These are phyloP conservation scores for Globisporangium middletonii DNA, from an alignment of 352 stramenopile genomes.

Conservation along the genomic window DNA sequence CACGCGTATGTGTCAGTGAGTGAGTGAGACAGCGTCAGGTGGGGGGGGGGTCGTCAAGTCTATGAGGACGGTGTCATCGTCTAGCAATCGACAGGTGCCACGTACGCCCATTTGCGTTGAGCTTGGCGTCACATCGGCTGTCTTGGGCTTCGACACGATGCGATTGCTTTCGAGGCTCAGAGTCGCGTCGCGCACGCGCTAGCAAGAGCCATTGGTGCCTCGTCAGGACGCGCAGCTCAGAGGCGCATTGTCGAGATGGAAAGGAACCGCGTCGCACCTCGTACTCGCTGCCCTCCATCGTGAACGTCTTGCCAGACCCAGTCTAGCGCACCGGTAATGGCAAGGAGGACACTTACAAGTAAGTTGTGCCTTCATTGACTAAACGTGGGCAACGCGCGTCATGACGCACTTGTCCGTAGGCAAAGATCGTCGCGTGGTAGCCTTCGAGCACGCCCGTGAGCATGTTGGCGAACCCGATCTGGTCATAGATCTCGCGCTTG, in stretches of 20 bases:
- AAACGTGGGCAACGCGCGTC: neutral
- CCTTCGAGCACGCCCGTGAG: constrained; percentile 28
- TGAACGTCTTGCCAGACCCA: constrained; percentile 55
- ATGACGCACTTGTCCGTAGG: constrained; percentile 36
- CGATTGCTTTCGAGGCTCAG: constrained; percentile 8
- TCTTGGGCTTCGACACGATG: constrained; percentile 14
- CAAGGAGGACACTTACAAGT: neutral
- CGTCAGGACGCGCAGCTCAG: no score
- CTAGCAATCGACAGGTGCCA: neutral
- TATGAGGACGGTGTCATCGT: neutral
- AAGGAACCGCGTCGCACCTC: constrained; percentile 17
- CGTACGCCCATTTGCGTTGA: constrained; percentile 29
- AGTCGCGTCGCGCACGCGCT: constrained; percentile 5
- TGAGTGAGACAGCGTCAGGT: neutral
- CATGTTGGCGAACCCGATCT: constrained; percentile 29
- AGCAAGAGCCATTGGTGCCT: neutral
- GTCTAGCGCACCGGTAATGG: constrained; percentile 16
- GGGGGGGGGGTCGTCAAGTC: neutral
- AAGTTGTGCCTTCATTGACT: no score
- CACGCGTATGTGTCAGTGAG: neutral
- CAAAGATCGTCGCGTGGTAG: constrained; percentile 49
- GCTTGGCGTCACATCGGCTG: constrained; percentile 5
- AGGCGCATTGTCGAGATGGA: neutral
- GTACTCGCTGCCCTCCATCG: constrained; percentile 59
- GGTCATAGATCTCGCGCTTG: constrained; percentile 31